phyloP scores from a whole-genome alignment of 306 rosid species.

The Quercus rubra region DNA sequence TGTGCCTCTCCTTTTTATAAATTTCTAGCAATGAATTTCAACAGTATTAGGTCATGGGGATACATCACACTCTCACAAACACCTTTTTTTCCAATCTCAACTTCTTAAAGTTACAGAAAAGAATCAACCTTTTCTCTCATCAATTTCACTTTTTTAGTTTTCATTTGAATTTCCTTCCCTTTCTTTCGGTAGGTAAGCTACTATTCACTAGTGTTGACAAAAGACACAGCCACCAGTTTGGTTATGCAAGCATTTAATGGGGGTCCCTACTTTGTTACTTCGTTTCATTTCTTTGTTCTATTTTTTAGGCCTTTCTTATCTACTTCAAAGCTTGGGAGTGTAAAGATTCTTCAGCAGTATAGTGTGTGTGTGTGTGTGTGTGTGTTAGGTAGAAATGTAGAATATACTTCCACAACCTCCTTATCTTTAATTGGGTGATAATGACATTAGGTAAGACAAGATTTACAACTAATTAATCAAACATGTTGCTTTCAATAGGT shows the following conservation, averaged over 20 bases:
- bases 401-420: background rate
- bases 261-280: background rate
- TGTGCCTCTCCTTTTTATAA: background rate
- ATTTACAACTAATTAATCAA: background rate
- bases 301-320: background rate
- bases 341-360: background rate
- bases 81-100: background rate
- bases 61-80: background rate
- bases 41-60: slow-evolving; percentile 1
- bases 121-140: background rate
- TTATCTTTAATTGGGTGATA: slow-evolving; percentile 1
- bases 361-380: background rate
- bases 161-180: background rate
- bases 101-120: background rate
- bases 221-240: background rate
- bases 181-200: slow-evolving; percentile 14
- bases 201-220: background rate
- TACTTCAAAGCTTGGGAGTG: background rate
- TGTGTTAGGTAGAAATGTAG: slow-evolving; percentile 13
- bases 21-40: background rate
- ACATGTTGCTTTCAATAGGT: background rate
- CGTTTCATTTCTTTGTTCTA: background rate
- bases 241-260: background rate
- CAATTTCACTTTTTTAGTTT: background rate
- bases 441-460: slow-evolving; percentile 13